Base-by-base conservation (phyloP, 2,329 filamentous ascomycete genomes). In the Fusarium burgessii region DNA sequence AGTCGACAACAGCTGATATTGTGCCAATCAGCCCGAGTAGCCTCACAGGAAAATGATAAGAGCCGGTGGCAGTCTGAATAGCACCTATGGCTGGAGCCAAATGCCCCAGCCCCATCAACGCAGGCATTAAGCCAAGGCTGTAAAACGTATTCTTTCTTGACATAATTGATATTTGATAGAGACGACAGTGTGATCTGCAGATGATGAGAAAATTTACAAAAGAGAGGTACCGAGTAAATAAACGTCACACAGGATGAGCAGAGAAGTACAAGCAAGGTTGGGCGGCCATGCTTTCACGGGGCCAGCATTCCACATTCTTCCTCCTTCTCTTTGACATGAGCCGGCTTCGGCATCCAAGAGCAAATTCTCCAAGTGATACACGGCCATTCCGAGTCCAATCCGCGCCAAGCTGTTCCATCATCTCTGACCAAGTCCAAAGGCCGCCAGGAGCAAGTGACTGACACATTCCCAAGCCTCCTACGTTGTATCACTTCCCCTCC, bases 91-190 rank as follows among this genome's bases (percentile, higher is more conserved):
- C 61, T 7, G 64, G 64, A 20, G 61, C 43, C 14, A 67, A 23
- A 32, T 67, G 64, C 5, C 64, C 64, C 20, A 67, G 15, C 3
- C 64, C 61, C 64, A 67, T 67, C 20, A 67, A 13, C 3, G 50
- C 55, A 32, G 64, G 64, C 64, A 67, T 67, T 36, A 67, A 29
- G 7, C 61, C 61, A 32, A 67, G 55, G 32, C 64, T 67, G 33
- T 67, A 51, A 7, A 67, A 66, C 8, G 61, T 67, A 57, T 67
- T 33, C 14, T 17, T 51, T 2, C 61, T 41, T 29, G 64, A 65
- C 64, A 67, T 67, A 0, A 7, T 29, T 40, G 14, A 15, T 4
- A 10, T 15, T 17, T 15, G 8, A n/a, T 10, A 17, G 29, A 41
- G 15, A 13, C 7, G 15, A 7, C 15, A 15, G 5, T 6, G 18